A percentile compares a stretch with the other conserved stretches of the same genome.
phyloP scores from a whole-genome alignment of 2,329 filamentous ascomycete genomes.

The Ceratocystis smalleyi region DNA sequence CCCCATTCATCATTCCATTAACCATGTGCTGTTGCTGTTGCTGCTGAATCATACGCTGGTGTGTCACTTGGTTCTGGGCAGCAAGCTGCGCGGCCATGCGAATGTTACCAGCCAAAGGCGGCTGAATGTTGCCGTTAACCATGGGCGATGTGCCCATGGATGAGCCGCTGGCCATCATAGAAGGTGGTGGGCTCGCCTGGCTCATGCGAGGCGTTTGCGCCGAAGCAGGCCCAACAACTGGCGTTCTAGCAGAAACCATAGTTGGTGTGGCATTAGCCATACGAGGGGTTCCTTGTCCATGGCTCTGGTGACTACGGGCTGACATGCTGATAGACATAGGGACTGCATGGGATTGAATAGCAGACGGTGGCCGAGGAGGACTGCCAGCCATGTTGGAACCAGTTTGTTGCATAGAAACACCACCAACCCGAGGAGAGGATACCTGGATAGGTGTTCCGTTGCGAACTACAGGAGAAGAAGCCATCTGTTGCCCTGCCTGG shows the following conservation, averaged over 20 bases:
- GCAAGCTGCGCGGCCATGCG: constrained; percentile 31
- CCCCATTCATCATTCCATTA: constrained; percentile 25
- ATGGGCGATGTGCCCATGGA: constrained; percentile 28
- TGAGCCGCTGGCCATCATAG: constrained; percentile 38
- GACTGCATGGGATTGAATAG: constrained; percentile 42
- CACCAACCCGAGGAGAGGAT: constrained; percentile 50
- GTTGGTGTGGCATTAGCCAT: constrained; percentile 47
- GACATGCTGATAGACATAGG: constrained; percentile 50
- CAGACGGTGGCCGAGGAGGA: constrained; percentile 50
- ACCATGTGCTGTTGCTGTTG: constrained; percentile 30
- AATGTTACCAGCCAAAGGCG: background rate
- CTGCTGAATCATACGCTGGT: constrained; percentile 31
- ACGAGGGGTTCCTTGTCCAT: constrained; percentile 46
- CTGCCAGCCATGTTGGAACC: constrained; percentile 54
- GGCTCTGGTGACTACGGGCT: constrained; percentile 50
- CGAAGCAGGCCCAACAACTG: constrained; percentile 37
- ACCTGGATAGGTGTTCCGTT: constrained; percentile 50
- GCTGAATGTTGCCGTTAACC: constrained; percentile 4
- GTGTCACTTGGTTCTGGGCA: constrained; percentile 25
- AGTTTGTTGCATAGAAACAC: constrained; percentile 47
- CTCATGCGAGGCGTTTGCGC: constrained; percentile 45
- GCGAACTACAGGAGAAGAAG: constrained; percentile 46
- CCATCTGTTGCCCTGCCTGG: constrained; percentile 43
- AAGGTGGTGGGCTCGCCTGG: constrained; percentile 46
- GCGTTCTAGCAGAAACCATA: constrained; percentile 40